Evolutionary conservation across 148 eudicot species (phyloP).

Genomic region (Arbutus unedo): DNA sequence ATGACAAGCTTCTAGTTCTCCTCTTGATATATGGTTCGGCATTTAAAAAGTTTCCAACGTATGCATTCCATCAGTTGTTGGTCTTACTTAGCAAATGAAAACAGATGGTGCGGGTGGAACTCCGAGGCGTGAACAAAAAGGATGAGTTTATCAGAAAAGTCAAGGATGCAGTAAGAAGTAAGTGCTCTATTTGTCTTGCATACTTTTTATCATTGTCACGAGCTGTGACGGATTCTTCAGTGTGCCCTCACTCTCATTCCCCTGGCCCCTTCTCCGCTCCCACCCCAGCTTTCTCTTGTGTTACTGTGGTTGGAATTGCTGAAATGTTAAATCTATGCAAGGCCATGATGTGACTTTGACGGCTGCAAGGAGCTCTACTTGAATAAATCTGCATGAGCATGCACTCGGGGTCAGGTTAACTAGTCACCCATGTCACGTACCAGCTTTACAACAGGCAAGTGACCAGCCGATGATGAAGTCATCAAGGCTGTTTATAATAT

Average conservation of each 20-base stretch:
- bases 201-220: slow-evolving; percentile 3
- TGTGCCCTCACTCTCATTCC: background rate
- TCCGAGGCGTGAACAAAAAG: slow-evolving; percentile 55
- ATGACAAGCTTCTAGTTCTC: slow-evolving; percentile 8
- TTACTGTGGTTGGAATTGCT: background rate
- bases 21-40: background rate
- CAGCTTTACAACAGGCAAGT: too few relatives aligned
- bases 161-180: slow-evolving; percentile 62
- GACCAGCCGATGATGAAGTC: too few relatives aligned
- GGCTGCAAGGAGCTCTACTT: background rate
- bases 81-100: slow-evolving; percentile 20
- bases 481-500: too few relatives aligned
- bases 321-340: background rate
- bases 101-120: slow-evolving; percentile 75
- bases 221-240: background rate
- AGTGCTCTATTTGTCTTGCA: slow-evolving; percentile 20
- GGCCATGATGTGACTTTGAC: background rate
- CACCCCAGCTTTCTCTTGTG: background rate
- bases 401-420: background rate
- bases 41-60: background rate
- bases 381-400: background rate
- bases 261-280: background rate
- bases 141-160: slow-evolving; percentile 61
- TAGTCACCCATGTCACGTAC: background rate
- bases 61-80: slow-evolving; percentile 4